These are phyloP conservation scores for Papiliotrema fonsecae DNA, from an alignment of 1,284 basidiomycete species.

Conservation along the genomic window DNA sequence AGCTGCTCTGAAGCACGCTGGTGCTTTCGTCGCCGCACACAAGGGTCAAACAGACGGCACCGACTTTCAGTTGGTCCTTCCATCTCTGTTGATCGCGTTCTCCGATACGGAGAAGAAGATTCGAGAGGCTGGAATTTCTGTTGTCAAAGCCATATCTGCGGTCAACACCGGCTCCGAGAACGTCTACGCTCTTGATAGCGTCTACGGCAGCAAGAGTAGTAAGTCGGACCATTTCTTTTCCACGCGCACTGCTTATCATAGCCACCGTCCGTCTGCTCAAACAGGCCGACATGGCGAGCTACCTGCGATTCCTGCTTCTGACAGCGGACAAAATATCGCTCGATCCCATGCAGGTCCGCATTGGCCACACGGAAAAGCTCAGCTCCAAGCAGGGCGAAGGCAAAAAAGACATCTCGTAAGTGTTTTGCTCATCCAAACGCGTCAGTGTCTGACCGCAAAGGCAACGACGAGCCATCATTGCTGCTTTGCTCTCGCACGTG, in stretches of 20 bases:
- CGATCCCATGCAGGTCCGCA: conserved; percentile 61
- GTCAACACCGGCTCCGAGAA: conserved; percentile 45
- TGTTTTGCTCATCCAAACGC: conserved; percentile 7
- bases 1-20: conserved; percentile 72
- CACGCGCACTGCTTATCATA: conserved; percentile 28
- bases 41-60: conserved; percentile 35
- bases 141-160: conserved; percentile 50
- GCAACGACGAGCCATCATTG: conserved; percentile 69
- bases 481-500: conserved; percentile 78
- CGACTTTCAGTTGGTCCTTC: conserved; percentile 83
- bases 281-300: conserved; percentile 63
- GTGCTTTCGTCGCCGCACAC: conserved; percentile 55
- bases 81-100: conserved; percentile 66
- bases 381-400: conserved; percentile 47
- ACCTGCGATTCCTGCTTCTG: conserved; percentile 58
- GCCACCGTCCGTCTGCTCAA: conserved; percentile 74
- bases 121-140: conserved; percentile 62
- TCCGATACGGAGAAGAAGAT: conserved; percentile 54
- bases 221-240: conserved; percentile 29
- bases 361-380: conserved; percentile 61
- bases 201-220: conserved; percentile 72
- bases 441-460: conserved; percentile 47
- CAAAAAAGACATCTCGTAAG: conserved; percentile 63
- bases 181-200: conserved; percentile 74
- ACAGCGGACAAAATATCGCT: conserved; percentile 62